Evolutionary conservation across 148 eudicot genomes (phyloP).

Genomic region (Cornus kousa): DNA sequence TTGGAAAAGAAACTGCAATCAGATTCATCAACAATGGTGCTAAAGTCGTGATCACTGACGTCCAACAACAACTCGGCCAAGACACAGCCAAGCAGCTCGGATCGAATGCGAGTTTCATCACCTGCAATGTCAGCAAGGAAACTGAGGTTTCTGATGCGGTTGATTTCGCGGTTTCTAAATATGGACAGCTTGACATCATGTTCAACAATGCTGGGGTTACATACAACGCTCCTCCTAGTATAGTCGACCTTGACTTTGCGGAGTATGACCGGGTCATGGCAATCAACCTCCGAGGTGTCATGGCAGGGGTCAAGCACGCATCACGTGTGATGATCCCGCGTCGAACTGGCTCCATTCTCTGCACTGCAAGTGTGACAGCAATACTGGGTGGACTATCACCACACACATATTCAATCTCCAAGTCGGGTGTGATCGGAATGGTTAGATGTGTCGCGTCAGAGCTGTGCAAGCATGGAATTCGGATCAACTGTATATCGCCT

Average conservation of each 20-base stretch:
- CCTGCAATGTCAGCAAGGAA: slow-evolving; percentile 70
- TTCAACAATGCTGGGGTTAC: slow-evolving; percentile 83
- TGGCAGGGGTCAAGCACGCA: slow-evolving; percentile 80
- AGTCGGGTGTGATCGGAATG: slow-evolving; percentile 51
- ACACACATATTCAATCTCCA: slow-evolving; percentile 68
- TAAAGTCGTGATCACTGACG: slow-evolving; percentile 77
- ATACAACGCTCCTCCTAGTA: slow-evolving; percentile 44
- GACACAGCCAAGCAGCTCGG: slow-evolving; percentile 42
- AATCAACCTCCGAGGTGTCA: slow-evolving; percentile 60
- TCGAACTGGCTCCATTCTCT: slow-evolving; percentile 52
- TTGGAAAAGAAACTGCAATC: slow-evolving; percentile 70
- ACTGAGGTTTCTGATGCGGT: slow-evolving; percentile 52
- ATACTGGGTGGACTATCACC: slow-evolving; percentile 70
- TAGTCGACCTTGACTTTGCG: slow-evolving; percentile 50
- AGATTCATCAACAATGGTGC: slow-evolving; percentile 66
- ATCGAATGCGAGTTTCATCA: slow-evolving; percentile 50
- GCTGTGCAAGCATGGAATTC: slow-evolving; percentile 63
- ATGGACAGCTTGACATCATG: slow-evolving; percentile 74
- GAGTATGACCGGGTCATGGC: slow-evolving; percentile 63
- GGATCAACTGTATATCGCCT: slow-evolving; percentile 80
- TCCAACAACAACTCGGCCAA: slow-evolving; percentile 40
- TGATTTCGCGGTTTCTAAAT: slow-evolving; percentile 44
- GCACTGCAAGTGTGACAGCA: slow-evolving; percentile 75
- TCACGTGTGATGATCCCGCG: slow-evolving; percentile 74
- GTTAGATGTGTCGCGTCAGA: slow-evolving; percentile 57